These are phyloP conservation scores for Pharus latifolius DNA, from an alignment of 176 grass and related monocot genomes.

Conservation along the genomic window DNA sequence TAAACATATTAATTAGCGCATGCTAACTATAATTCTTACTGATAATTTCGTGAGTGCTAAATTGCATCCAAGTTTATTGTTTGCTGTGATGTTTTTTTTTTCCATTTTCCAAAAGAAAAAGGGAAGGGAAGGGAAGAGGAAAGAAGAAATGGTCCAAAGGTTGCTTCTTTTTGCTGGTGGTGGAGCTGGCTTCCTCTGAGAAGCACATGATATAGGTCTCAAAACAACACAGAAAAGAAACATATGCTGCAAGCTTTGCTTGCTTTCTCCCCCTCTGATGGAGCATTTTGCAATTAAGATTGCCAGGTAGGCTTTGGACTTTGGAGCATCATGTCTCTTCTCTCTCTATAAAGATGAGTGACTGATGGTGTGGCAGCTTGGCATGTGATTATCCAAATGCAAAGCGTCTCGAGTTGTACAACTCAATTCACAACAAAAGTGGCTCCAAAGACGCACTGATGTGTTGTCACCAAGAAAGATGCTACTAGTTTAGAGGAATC, in stretches of 20 bases:
- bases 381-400: conserved; percentile 65
- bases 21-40: background rate
- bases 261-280: conserved; percentile 17
- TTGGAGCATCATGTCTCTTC: conserved; percentile 27
- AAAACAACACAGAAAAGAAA: conserved; percentile 37
- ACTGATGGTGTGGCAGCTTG: conserved; percentile 35
- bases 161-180: conserved; percentile 40
- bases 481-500: conserved; percentile 12
- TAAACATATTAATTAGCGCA: too few relatives aligned
- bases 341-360: conserved; percentile 29
- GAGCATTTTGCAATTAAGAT: conserved; percentile 42
- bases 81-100: background rate
- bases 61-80: background rate
- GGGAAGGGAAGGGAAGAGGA: background rate
- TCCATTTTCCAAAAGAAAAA: background rate
- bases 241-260: conserved; percentile 22
- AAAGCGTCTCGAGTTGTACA: conserved; percentile 31
- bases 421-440: conserved; percentile 64
- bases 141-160: conserved; percentile 30
- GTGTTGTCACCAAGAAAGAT: conserved; percentile 47
- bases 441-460: conserved; percentile 22
- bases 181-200: conserved; percentile 50
- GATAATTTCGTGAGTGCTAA: background rate
- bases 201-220: conserved; percentile 51
- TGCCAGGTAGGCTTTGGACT: conserved; percentile 43